Evolutionary conservation across 2,329 filamentous ascomycete genomes (phyloP).

Genomic region (Xylaria sp.): DNA sequence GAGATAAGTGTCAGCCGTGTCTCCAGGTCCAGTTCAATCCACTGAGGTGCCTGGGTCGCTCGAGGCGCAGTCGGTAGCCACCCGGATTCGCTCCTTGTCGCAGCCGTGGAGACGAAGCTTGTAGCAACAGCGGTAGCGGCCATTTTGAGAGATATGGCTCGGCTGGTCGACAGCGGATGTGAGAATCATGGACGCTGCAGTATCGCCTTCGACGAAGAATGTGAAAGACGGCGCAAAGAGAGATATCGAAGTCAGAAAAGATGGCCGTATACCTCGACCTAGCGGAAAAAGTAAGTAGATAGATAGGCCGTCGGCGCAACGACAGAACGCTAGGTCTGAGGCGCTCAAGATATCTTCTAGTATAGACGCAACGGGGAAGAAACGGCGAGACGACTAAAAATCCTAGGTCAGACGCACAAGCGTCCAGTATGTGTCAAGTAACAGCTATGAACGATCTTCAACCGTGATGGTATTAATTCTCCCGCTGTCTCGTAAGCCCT

Average conservation of each 20-base stretch:
- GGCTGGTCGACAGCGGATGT: slow-evolving; percentile 55
- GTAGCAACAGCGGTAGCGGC: slow-evolving; percentile 62
- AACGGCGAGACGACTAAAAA: slow-evolving; percentile 7
- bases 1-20: slow-evolving; percentile 55
- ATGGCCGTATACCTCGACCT: slow-evolving; percentile 11
- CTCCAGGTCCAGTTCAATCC: slow-evolving; percentile 53
- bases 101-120: slow-evolving; percentile 55
- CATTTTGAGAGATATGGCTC: slow-evolving; percentile 64
- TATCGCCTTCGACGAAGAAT: slow-evolving; percentile 42
- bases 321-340: background rate
- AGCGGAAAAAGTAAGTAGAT: background rate
- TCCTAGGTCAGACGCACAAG: slow-evolving; percentile 12
- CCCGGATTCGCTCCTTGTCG: slow-evolving; percentile 56
- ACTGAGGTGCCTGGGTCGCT: slow-evolving; percentile 49
- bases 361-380: slow-evolving; percentile 11
- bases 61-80: slow-evolving; percentile 51
- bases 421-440: background rate
- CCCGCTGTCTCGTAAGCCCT: slow-evolving; percentile 8
- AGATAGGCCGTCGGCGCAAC: slow-evolving; percentile 14
- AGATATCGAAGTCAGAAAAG: slow-evolving; percentile 19
- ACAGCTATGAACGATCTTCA: slow-evolving; percentile 11
- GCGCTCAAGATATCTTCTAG: background rate
- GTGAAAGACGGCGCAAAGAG: slow-evolving; percentile 34
- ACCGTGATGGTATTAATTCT: slow-evolving; percentile 11
- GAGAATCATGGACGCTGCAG: slow-evolving; percentile 65